Base-by-base conservation (phyloP, 257 asterid species). In the Gentiana macrophylla region DNA sequence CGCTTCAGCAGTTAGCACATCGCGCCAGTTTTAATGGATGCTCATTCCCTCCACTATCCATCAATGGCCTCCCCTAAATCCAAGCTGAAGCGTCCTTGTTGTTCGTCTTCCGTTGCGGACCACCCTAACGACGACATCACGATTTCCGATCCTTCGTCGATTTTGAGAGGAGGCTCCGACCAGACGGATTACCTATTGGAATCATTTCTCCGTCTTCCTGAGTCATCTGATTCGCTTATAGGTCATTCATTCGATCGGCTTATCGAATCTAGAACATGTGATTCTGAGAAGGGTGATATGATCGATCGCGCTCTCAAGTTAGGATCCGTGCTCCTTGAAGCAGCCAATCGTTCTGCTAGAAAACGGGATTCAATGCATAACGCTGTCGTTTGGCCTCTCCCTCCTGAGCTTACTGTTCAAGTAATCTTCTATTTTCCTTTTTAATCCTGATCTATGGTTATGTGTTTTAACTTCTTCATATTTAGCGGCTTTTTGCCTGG, bases 321-420 rank as follows among this genome's bases (percentile, higher is more conserved):
- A 52, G 97, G 89, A 52, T 73, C 87, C 10, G 69, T 78, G 6
- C 84, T 86, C 62, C 74, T 87, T 36, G 94, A 83, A 65, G 95
- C 91, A 32, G 89, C 86, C 49, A 79, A 75, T 10, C 81, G 86
- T 62, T 77, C 97, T 48, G 74, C 85, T 46, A 72, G 95, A 64
- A 80, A 72, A 63, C 81, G 79, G 56, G 80, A 75, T 63, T 73
- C 87, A 58, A 32, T 64, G 71, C 95, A 86, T 63, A 86, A 89
- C 79, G 81, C 77, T 11, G 59, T 60, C 71, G 82, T 67, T 72
- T 89, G 95, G 95, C 69, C 80, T 12, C 77, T 89, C 44, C 81
- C 92, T 12, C 57, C 80, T 52, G 92, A 89, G 76, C 86, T 89
- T 72, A 86, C 97, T 34, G 70, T 86, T 59, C 81, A 83, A 71